A percentile compares a stretch with the other conserved stretches of the same genome.
Conservation (phyloP, 192 early-diverging fungal genomes). For the Entomortierella beljakovae region DNA sequence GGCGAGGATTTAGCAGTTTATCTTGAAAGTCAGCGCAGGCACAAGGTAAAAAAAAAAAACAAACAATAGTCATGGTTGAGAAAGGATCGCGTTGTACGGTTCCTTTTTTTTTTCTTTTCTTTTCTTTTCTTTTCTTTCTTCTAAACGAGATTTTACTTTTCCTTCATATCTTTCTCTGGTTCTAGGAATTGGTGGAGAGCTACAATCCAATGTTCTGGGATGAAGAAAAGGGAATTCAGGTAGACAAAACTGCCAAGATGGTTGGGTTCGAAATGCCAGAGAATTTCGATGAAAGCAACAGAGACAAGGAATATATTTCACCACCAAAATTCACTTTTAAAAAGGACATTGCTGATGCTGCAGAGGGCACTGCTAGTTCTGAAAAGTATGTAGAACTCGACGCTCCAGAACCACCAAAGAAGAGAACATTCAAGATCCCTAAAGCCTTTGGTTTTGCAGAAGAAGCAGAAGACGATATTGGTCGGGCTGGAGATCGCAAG, state of each 20-base stretch:
- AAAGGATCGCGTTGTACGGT: neutral
- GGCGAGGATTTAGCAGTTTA: conserved; percentile 37
- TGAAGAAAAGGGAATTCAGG: conserved; percentile 52
- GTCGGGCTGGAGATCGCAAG: conserved; percentile 50
- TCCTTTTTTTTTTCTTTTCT: neutral
- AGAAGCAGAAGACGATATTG: conserved; percentile 40
- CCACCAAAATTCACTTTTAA: conserved; percentile 34
- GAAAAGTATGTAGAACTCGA: conserved; percentile 33
- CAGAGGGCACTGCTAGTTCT: neutral
- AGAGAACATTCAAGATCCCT: conserved; percentile 46
- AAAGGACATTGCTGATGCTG: conserved; percentile 1
- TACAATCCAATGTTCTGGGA: conserved; percentile 52
- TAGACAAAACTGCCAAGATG: conserved; percentile 52
- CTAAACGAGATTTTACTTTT: too few relatives aligned
- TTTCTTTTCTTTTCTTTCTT: neutral
- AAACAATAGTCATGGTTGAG: neutral
- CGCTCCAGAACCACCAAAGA: conserved; percentile 40
- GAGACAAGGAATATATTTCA: conserved; percentile 17
- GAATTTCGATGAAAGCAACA: conserved; percentile 23
- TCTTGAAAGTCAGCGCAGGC: conserved; percentile 43
- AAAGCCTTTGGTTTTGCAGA: conserved; percentile 53
- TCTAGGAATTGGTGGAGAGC: conserved; percentile 48
- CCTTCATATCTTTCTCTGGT: too few relatives aligned
- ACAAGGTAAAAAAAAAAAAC: conserved; percentile 26
- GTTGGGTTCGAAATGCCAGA: conserved; percentile 51